phyloP scores from a whole-genome alignment of 495 filamentous ascomycete species.

The Talaromyces liani region DNA sequence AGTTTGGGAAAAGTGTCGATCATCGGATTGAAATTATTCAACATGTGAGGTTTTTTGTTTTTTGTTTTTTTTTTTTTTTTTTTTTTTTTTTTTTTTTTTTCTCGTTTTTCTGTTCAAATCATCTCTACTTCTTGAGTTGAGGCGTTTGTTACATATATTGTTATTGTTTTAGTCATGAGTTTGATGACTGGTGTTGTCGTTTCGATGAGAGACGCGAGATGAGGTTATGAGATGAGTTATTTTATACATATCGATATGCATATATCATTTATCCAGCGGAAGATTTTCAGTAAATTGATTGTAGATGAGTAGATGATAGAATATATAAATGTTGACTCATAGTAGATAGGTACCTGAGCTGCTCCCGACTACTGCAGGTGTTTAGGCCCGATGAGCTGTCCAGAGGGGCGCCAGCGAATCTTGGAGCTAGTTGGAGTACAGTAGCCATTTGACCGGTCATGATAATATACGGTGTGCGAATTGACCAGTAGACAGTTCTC shows the following conservation, averaged over 20 bases:
- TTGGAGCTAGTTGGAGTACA: too few relatives aligned
- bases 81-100: too few relatives aligned
- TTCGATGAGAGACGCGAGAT: background rate
- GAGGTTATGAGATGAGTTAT: conserved; percentile 4
- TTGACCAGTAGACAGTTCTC: background rate
- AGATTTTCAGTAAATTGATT: background rate
- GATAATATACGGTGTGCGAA: too few relatives aligned
- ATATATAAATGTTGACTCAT: background rate
- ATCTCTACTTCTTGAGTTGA: background rate
- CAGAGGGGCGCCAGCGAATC: background rate
- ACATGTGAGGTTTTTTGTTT: background rate
- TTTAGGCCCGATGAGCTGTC: background rate
- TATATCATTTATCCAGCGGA: background rate
- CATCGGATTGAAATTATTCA: background rate
- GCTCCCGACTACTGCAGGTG: background rate
- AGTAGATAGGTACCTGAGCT: background rate
- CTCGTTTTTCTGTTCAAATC: background rate
- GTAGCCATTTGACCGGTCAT: too few relatives aligned
- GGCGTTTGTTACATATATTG: background rate
- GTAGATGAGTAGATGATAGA: background rate
- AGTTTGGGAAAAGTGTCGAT: conserved; percentile 1
- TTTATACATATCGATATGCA: background rate
- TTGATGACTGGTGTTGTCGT: background rate
- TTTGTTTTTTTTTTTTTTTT: too few relatives aligned
- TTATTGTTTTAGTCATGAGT: background rate